Base-by-base conservation (phyloP, 1,284 basidiomycete genomes). In the Boletus putidus region DNA sequence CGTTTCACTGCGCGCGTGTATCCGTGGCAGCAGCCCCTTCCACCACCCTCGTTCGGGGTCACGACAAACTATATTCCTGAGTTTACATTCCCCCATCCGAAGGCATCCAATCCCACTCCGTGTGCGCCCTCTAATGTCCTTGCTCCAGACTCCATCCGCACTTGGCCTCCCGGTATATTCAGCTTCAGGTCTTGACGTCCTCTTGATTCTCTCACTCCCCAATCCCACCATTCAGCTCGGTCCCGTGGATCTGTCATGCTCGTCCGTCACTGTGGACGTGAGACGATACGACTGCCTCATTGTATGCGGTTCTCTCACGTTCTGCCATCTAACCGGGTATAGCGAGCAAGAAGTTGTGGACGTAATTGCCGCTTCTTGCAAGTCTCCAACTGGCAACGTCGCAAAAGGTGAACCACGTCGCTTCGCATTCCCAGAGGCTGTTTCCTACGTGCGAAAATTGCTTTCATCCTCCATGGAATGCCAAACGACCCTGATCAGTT, bases 291-390 rank as follows among this genome's bases (percentile, higher is more conserved):
- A 98, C 69, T 79, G 80, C 49, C 94, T 95, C 2, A 88, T 98
- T 68, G 87, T 97, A 14, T 97, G 96, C 67, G 92, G 91, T 58
- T 91, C 87, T 16, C 92, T 91, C 27, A 77, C 78, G 1, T 97
- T 97, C 71, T 87, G 81, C 68, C 77, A 79, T 27, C 80, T 98
- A 60, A 98, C 94, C 0, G 94, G 94, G 1, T 98, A 97, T 73
- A 68, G 78, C 14, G 86, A 89, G 65, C 76, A 81, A 54, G 92
- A 95, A 68, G 84, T 94, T 60, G 69, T n/a, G 92, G 92, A n/a
- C 78, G 86, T 47, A 96, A 96, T 73, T 97, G 94, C 70, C 89
- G 92, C 39, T 94, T 94, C 75, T 77, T 93, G 35, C 91, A 94
- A n/a, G 75, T 79, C 86, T 1, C 95, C 95, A 7, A 82, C 81